Evolutionary conservation across 306 rosid genomes (phyloP).

Genomic region (Lupinus albus): DNA sequence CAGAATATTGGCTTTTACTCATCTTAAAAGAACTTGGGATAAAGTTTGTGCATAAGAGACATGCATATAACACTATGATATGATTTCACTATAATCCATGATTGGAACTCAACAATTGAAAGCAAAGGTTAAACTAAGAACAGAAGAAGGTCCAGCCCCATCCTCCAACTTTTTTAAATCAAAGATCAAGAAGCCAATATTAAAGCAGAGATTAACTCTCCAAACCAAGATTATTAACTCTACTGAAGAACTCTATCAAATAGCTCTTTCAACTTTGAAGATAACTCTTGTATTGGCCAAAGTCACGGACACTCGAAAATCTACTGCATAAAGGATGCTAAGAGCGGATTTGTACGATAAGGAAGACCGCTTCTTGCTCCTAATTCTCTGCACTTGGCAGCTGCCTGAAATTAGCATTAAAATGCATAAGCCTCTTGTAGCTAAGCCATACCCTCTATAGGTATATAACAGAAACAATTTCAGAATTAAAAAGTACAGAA

Average conservation of each 20-base stretch:
- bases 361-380: constrained; percentile 97
- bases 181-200: neutral
- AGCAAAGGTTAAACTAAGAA: too few relatives aligned
- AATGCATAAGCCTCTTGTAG: constrained; percentile 17
- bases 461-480: neutral
- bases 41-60: too few relatives aligned
- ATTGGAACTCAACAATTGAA: too few relatives aligned
- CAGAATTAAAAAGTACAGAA: constrained; percentile 4
- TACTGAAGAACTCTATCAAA: constrained; percentile 8
- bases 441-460: neutral
- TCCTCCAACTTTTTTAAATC: neutral
- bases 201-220: neutral
- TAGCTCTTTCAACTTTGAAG: constrained; percentile 9
- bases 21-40: too few relatives aligned
- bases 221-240: constrained; percentile 27
- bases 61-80: too few relatives aligned
- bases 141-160: neutral
- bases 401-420: constrained; percentile 67
- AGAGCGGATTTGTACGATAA: constrained; percentile 55
- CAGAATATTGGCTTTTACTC: too few relatives aligned
- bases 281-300: neutral
- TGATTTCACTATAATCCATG: too few relatives aligned
- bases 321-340: constrained; percentile 58
- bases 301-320: constrained; percentile 2
- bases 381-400: constrained; percentile 72